Conservation (phyloP, 2,329 filamentous ascomycete species). For the Chaetomium olivaceum region DNA sequence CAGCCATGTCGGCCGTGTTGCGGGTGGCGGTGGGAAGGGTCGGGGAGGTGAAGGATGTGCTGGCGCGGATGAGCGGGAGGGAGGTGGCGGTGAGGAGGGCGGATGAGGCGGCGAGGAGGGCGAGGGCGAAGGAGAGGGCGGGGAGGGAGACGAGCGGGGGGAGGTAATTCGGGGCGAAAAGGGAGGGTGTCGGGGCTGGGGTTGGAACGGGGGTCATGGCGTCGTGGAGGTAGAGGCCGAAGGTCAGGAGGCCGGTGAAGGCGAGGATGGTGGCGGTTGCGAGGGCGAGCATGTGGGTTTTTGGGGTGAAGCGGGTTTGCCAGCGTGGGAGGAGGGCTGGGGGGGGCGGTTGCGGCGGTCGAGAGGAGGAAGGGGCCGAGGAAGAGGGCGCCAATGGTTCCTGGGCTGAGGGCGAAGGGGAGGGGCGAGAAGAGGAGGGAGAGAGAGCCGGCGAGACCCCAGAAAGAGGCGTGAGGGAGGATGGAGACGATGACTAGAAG, state of each 20-base stretch:
- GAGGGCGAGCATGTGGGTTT: slow-evolving; percentile 40
- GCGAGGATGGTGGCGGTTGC: slow-evolving; percentile 43
- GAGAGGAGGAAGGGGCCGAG: slow-evolving; percentile 47
- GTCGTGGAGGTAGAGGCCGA: slow-evolving; percentile 46
- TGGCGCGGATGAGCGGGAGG: slow-evolving; percentile 47
- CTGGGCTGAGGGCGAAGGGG: slow-evolving; percentile 45
- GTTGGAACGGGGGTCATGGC: slow-evolving; percentile 39
- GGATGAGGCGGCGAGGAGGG: slow-evolving; percentile 48
- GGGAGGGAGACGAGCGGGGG: slow-evolving; percentile 41
- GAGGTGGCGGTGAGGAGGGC: slow-evolving; percentile 45
- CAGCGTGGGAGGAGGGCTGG: slow-evolving; percentile 37
- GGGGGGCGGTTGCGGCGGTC: slow-evolving; percentile 37
- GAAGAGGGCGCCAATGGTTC: slow-evolving; percentile 48
- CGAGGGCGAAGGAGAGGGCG: slow-evolving; percentile 48
- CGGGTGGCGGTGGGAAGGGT: slow-evolving; percentile 49
- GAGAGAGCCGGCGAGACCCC: slow-evolving; percentile 49
- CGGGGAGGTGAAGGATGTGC: slow-evolving; percentile 51
- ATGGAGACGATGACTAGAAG: slow-evolving; percentile 49
- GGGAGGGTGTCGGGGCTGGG: slow-evolving; percentile 8
- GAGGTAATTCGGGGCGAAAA: slow-evolving; percentile 36
- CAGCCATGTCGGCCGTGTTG: slow-evolving; percentile 52
- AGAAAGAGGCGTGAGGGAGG: slow-evolving; percentile 49
- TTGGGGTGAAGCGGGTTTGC: slow-evolving; percentile 38
- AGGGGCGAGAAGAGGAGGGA: slow-evolving; percentile 49
- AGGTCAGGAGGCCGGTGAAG: slow-evolving; percentile 46